These are phyloP conservation scores for Suillus discolor DNA, from an alignment of 768 basidiomycete genomes.

Conservation along the genomic window DNA sequence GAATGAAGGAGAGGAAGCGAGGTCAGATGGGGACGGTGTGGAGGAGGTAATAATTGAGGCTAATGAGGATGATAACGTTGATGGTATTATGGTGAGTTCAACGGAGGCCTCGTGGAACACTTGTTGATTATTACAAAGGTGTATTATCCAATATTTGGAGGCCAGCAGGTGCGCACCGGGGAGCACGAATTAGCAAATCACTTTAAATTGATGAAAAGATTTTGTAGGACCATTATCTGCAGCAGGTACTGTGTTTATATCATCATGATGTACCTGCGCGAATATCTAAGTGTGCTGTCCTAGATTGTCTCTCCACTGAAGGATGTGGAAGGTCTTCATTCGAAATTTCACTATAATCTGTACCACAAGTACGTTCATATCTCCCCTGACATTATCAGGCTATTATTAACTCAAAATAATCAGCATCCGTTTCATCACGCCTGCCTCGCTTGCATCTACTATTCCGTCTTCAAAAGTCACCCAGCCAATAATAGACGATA, in stretches of 20 bases:
- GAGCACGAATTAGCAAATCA: conserved; percentile 6
- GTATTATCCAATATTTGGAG: conserved; percentile 96
- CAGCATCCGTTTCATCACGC: conserved; percentile 88
- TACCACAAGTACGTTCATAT: conserved; percentile 80
- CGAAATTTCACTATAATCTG: conserved; percentile 93
- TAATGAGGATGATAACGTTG: conserved; percentile 81
- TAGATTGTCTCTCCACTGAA: conserved; percentile 94
- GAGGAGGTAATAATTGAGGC: conserved; percentile 97
- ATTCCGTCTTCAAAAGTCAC: conserved; percentile 34
- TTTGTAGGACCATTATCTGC: conserved; percentile 89
- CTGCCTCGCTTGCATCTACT: conserved; percentile 62
- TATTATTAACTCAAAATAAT: not conserved
- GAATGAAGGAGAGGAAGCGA: conserved; percentile 38
- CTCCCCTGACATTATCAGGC: not conserved
- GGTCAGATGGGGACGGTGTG: conserved; percentile 81
- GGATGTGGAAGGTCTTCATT: conserved; percentile 96
- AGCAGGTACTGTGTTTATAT: conserved; percentile 61
- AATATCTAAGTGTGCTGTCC: conserved; percentile 8
- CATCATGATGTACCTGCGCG: not conserved
- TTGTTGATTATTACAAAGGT: conserved; percentile 50
- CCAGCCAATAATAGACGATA: conserved; percentile 48
- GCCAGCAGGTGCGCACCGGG: conserved; percentile 64
- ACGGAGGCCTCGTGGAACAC: conserved; percentile 36
- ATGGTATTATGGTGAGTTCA: conserved; percentile 90
- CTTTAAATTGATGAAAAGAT: conserved; percentile 10